phyloP scores from a whole-genome alignment of 2,329 filamentous ascomycete species.

The Diplodia sapinea region DNA sequence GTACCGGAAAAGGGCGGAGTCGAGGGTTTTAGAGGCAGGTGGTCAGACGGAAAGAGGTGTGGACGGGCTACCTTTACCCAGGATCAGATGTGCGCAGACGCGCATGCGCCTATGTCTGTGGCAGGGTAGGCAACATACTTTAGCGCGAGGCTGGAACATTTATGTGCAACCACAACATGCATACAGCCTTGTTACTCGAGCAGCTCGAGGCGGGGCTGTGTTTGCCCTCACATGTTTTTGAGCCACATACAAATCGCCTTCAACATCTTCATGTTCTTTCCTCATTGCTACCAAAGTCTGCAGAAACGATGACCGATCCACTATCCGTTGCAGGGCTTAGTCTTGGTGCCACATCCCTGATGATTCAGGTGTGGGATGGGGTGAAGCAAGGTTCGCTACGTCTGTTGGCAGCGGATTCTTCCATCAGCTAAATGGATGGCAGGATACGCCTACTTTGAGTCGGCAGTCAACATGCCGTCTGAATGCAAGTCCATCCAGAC shows the following conservation, averaged over 20 bases:
- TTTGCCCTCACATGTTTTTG: background rate
- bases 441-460: background rate
- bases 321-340: background rate
- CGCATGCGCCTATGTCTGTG: background rate
- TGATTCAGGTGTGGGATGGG: background rate
- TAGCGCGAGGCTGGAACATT: background rate
- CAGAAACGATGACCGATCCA: background rate
- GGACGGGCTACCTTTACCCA: background rate
- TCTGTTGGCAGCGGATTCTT: background rate
- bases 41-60: background rate
- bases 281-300: background rate
- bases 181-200: background rate
- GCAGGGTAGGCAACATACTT: background rate
- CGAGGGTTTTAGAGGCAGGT: background rate
- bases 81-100: background rate
- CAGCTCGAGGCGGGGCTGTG: background rate
- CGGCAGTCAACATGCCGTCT: background rate
- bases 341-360: background rate
- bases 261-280: background rate
- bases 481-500: background rate
- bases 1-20: background rate
- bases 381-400: background rate
- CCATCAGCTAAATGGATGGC: background rate
- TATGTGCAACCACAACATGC: background rate
- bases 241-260: background rate